Evolutionary conservation across 116 monocot genomes (phyloP), one percentile per base, ranked within the genome.

Genomic region (Posidonia oceanica): DNA sequence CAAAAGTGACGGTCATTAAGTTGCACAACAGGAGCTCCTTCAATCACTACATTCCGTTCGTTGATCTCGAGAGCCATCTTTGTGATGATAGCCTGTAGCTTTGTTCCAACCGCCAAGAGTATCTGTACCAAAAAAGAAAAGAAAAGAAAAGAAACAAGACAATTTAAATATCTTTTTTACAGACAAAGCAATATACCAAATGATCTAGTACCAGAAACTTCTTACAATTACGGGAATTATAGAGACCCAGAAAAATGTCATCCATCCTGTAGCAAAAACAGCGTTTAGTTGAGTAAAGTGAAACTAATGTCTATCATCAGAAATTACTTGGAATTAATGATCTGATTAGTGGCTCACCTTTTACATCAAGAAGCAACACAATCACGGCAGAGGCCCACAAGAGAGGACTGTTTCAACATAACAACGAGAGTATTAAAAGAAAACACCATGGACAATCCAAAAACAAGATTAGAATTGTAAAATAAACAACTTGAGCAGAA

Each of bases 311-410:
- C 20, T 6, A 62, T 22, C 36, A 55, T 14, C 15, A 36, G 44
- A 60, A 11, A 11, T 40, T 59, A 67, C 36, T 5, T 54, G 4
- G 15, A 64, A 29, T 29, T 14, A 4, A 11, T 39, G 17, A 14
- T 63, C 13, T 18, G 44, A n/a, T 15, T 42, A 17, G 65, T 14
- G 69, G 15, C 87, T 78, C 66, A 89, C 92, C 89, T 22, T 82
- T 51, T 13, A 97, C 85, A 84, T 92, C 87, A 52, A 92, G 64
- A 67, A 97, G 85, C 75, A 89, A 75, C 64, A 83, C 75, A 39
- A 97, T 8, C 53, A 89, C 77, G 71, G 91, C 87, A 15, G 89
- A 87, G 54, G 72, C 71, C 97, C 89, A 92, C 59, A 92, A 69
- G 16, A 61, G 5, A 66, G 83, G 88, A 71, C 97, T 95, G 86